A percentile compares a stretch with the other conserved stretches of the same genome.
Conservation (phyloP, 2,329 filamentous ascomycete genomes). For the Fusarium floridanum region DNA sequence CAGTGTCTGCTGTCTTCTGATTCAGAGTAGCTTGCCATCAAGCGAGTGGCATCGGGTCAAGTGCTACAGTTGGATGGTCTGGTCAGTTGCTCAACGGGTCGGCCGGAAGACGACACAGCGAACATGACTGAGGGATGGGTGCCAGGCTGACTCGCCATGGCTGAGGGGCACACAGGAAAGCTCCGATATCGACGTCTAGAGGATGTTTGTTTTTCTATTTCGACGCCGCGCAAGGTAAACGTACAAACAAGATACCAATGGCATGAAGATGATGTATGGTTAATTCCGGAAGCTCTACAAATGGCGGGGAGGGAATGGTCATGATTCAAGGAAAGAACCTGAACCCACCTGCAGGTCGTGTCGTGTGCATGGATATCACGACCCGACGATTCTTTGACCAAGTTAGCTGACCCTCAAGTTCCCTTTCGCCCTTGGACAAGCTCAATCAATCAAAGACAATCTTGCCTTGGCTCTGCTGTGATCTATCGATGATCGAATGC, state of each 20-base stretch:
- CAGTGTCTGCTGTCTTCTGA: neutral
- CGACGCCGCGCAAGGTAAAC: conserved; percentile 6
- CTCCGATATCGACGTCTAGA: conserved; percentile 3
- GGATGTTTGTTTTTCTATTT: conserved; percentile 31
- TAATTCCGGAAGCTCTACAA: conserved; percentile 11
- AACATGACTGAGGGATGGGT: conserved; percentile 8
- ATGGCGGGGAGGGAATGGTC: conserved; percentile 23
- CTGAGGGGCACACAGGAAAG: conserved; percentile 23
- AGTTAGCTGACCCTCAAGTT: neutral
- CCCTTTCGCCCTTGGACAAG: neutral
- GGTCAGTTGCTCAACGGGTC: conserved; percentile 34
- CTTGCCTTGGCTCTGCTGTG: neutral
- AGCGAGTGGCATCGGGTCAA: conserved; percentile 26
- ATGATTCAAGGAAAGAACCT: conserved; percentile 36
- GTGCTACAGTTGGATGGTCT: conserved; percentile 18
- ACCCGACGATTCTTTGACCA: neutral
- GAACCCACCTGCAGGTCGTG: conserved; percentile 10
- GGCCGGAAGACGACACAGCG: conserved; percentile 2
- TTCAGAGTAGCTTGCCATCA: neutral
- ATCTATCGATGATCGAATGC: conserved; percentile 8
- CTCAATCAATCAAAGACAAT: neutral
- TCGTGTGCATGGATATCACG: neutral
- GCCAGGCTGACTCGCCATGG: conserved; percentile 30
- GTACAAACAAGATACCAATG: conserved; percentile 29
- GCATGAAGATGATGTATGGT: conserved; percentile 36